A percentile compares a stretch with the other conserved stretches of the same genome.
Conservation (phyloP, 495 filamentous ascomycete genomes). For the Aspergillus panamensis region DNA sequence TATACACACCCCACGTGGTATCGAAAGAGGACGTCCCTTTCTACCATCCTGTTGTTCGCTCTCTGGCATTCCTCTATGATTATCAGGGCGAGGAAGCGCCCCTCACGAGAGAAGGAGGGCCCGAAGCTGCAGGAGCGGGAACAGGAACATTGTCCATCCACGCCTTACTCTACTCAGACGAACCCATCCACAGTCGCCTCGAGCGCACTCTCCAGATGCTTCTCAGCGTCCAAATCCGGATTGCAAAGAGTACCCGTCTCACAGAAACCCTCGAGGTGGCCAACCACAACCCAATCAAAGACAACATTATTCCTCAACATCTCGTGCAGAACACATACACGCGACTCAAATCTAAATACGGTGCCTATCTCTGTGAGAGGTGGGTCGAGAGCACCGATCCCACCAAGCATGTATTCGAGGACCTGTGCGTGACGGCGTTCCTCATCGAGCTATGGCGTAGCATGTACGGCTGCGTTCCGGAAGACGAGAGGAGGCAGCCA, state of each 20-base stretch:
- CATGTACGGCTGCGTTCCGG: slow-evolving; percentile 60
- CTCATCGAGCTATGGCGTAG: slow-evolving; percentile 86
- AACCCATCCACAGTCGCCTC: slow-evolving; percentile 48
- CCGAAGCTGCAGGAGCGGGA: slow-evolving; percentile 8
- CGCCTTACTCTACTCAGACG: slow-evolving; percentile 27
- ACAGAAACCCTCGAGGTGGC: slow-evolving; percentile 40
- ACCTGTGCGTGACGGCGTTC: slow-evolving; percentile 88
- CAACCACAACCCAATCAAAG: slow-evolving; percentile 54
- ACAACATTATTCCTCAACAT: slow-evolving; percentile 70
- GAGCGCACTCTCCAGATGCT: slow-evolving; percentile 68
- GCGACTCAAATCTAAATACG: slow-evolving; percentile 74
- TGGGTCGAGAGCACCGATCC: slow-evolving; percentile 90
- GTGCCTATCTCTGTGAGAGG: slow-evolving; percentile 54
- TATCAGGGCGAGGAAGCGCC: slow-evolving; percentile 29
- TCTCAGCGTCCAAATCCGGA: slow-evolving; percentile 68
- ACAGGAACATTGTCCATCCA: slow-evolving; percentile 30
- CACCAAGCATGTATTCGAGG: slow-evolving; percentile 90
- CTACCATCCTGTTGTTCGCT: slow-evolving; percentile 76
- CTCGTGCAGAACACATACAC: slow-evolving; percentile 76
- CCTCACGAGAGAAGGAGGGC: not conserved
- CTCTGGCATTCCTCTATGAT: slow-evolving; percentile 70
- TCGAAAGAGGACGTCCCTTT: slow-evolving; percentile 64
- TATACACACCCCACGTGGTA: slow-evolving; percentile 73
- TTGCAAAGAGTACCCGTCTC: slow-evolving; percentile 60
- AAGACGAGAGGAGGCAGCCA: slow-evolving; percentile 15